These are phyloP conservation scores for Talaromyces amestolkiae DNA, from an alignment of 2,329 filamentous ascomycete genomes.

Conservation along the genomic window DNA sequence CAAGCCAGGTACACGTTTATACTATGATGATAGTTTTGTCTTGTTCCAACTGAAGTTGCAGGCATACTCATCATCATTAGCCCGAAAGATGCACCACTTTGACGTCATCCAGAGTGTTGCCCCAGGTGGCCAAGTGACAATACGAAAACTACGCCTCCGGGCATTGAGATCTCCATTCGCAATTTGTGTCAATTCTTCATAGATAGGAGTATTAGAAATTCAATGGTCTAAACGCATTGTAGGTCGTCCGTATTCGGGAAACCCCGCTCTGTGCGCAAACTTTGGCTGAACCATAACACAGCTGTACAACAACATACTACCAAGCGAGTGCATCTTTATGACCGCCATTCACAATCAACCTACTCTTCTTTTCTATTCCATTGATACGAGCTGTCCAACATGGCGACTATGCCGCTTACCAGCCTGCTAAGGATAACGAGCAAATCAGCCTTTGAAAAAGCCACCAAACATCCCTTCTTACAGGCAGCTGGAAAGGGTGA, in stretches of 20 bases:
- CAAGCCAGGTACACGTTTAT: not conserved
- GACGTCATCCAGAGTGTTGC: conserved; percentile 10
- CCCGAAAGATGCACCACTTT: not conserved
- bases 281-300: not conserved
- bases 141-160: not conserved
- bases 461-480: conserved; percentile 67
- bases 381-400: conserved; percentile 19
- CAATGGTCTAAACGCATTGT: not conserved
- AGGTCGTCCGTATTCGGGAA: not conserved
- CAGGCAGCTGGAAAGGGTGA: conserved; percentile 62
- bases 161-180: not conserved
- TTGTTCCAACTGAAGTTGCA: not conserved
- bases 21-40: not conserved
- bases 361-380: no score
- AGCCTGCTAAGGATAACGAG: conserved; percentile 55
- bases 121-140: conserved; percentile 7
- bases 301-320: not conserved
- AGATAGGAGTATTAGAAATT: not conserved
- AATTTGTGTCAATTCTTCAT: not conserved
- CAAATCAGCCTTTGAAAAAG: conserved; percentile 48
- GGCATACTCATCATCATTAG: not conserved
- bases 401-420: conserved; percentile 49
- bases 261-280: not conserved
- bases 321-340: not conserved
- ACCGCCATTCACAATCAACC: not conserved